Evolutionary conservation across 2,329 filamentous ascomycete species (phyloP).

Genomic region (Hymenoscyphus albidus): DNA sequence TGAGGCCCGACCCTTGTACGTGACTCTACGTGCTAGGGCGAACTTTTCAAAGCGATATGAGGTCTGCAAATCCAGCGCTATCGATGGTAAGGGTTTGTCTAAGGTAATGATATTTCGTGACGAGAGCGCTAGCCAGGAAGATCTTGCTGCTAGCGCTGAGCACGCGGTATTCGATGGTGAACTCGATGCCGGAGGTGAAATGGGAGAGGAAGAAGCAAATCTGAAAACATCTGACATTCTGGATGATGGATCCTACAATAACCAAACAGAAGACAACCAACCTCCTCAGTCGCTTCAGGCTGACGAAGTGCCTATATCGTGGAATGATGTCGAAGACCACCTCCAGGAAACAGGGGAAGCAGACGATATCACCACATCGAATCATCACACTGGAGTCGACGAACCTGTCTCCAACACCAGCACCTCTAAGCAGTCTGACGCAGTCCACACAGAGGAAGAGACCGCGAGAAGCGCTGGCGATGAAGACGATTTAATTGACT

Average conservation of each 20-base stretch:
- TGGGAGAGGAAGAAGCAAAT: not conserved
- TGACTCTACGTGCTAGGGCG: slow-evolving; percentile 51
- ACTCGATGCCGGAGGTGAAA: not conserved
- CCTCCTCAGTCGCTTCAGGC: not conserved
- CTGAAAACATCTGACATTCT: not conserved
- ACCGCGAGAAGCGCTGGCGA: slow-evolving; percentile 16
- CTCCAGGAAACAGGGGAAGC: not conserved
- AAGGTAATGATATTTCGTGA: slow-evolving; percentile 28
- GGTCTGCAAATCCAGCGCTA: slow-evolving; percentile 48
- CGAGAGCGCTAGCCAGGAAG: slow-evolving; percentile 24
- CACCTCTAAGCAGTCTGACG: not conserved
- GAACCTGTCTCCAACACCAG: not conserved
- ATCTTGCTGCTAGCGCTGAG: slow-evolving; percentile 13
- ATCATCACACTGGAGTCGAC: not conserved
- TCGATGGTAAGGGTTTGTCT: slow-evolving; percentile 50
- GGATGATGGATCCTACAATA: not conserved
- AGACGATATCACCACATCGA: not conserved
- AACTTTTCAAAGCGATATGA: slow-evolving; percentile 51
- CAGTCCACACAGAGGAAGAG: not conserved
- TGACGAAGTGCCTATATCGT: not conserved
- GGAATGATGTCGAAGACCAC: not conserved
- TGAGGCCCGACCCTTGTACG: slow-evolving; percentile 52
- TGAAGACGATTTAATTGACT: slow-evolving; percentile 46
- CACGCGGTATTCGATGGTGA: not conserved
- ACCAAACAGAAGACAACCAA: not conserved